phyloP scores from a whole-genome alignment of 1,284 basidiomycete species.

The Schizophyllum commune region DNA sequence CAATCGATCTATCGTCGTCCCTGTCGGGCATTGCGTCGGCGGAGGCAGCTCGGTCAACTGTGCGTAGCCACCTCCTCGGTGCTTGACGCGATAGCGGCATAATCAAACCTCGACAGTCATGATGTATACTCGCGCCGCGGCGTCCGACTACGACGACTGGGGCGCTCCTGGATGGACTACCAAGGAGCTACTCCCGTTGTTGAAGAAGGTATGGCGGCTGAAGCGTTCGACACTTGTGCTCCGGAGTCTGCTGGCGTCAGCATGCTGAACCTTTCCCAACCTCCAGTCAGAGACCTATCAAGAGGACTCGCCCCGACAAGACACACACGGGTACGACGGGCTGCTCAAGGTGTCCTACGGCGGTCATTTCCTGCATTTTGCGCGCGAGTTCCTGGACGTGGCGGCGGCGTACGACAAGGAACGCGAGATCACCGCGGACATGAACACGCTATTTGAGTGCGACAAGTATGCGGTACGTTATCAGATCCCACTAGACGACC shows the following conservation, averaged over 20 bases:
- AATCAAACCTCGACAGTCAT: slow-evolving; percentile 20
- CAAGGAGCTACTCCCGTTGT: slow-evolving; percentile 32
- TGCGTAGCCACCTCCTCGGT: slow-evolving; percentile 17
- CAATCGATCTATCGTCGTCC: slow-evolving; percentile 34
- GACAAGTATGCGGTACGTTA: slow-evolving; percentile 35
- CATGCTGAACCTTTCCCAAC: not conserved
- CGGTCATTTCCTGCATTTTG: slow-evolving; percentile 27
- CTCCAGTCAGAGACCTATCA: slow-evolving; percentile 45
- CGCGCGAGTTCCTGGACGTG: slow-evolving; percentile 37
- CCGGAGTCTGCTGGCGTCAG: not conserved
- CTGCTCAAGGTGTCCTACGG: slow-evolving; percentile 44
- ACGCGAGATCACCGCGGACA: slow-evolving; percentile 31
- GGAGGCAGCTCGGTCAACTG: slow-evolving; percentile 58
- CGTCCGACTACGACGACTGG: slow-evolving; percentile 43
- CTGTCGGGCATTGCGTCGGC: slow-evolving; percentile 42
- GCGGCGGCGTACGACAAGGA: slow-evolving; percentile 37
- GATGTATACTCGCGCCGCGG: slow-evolving; percentile 32
- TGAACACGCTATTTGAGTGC: slow-evolving; percentile 31
- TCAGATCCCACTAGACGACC: not conserved
- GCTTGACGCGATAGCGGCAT: not conserved
- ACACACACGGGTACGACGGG: slow-evolving; percentile 44
- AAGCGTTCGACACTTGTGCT: not conserved
- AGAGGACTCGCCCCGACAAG: slow-evolving; percentile 15
- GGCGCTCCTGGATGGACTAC: slow-evolving; percentile 32
- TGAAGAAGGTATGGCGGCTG: slow-evolving; percentile 29